phyloP scores from a whole-genome alignment of 129 eudicot species.

The Dittrichia graveolens region DNA sequence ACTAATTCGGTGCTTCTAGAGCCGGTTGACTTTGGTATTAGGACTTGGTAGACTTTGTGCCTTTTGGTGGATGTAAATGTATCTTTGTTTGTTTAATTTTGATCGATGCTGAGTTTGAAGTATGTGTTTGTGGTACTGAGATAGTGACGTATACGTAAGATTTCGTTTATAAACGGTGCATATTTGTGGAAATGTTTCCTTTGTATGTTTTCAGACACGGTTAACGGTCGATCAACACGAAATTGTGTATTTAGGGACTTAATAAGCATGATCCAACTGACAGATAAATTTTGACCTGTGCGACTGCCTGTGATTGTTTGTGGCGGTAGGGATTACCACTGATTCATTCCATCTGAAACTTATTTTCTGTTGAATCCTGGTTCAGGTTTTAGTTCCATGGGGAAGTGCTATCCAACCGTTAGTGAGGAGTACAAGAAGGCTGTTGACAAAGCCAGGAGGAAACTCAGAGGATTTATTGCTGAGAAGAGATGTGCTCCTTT shows the following conservation, averaged over 20 bases:
- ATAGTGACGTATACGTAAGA: background rate
- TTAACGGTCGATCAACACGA: background rate
- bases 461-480: slow-evolving; percentile 73
- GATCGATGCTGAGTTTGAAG: slow-evolving; percentile 9
- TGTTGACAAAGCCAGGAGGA: slow-evolving; percentile 70
- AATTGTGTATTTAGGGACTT: background rate
- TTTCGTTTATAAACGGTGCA: background rate
- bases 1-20: background rate
- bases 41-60: background rate
- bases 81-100: background rate
- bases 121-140: background rate
- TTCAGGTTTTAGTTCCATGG: slow-evolving; percentile 33
- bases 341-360: background rate
- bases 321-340: background rate
- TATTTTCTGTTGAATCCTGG: background rate
- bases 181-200: background rate
- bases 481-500: slow-evolving; percentile 80
- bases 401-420: slow-evolving; percentile 71
- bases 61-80: background rate
- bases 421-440: slow-evolving; percentile 67
- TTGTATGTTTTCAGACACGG: background rate
- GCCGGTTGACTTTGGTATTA: background rate
- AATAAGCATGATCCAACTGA: background rate
- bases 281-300: background rate
- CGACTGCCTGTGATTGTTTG: too few species aligned